A percentile compares a stretch with the other conserved stretches of the same genome.
These are phyloP conservation scores for Cordyceps tenuipes DNA, from an alignment of 2,329 filamentous ascomycete species.

Conservation along the genomic window DNA sequence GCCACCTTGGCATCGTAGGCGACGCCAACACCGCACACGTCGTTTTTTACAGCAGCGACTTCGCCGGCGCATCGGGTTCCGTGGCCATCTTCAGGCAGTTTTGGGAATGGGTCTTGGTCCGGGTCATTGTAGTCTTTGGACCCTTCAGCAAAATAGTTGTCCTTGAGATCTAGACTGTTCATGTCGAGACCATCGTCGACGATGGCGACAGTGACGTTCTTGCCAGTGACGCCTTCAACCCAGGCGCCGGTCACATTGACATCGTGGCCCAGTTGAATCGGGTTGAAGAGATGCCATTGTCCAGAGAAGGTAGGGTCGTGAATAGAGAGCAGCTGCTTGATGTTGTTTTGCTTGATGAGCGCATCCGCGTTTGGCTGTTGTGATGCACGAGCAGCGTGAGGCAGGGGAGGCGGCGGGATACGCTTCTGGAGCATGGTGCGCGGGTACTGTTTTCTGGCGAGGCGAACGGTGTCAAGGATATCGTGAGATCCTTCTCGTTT, in stretches of 20 bases:
- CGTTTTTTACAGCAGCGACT: constrained; percentile 82
- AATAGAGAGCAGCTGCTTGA: constrained; percentile 65
- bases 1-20: constrained; percentile 88
- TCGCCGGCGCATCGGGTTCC: constrained; percentile 94
- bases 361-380: constrained; percentile 29
- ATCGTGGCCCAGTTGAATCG: constrained; percentile 73
- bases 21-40: constrained; percentile 91
- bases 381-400: constrained; percentile 14
- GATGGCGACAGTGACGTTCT: constrained; percentile 83
- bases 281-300: constrained; percentile 94
- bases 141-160: constrained; percentile 86
- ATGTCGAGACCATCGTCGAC: constrained; percentile 96
- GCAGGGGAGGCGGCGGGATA: constrained; percentile 32
- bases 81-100: constrained; percentile 77
- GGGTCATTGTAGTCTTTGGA: constrained; percentile 97
- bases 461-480: constrained; percentile 64
- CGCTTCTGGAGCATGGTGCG: constrained; percentile 47
- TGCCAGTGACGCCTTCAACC: constrained; percentile 82
- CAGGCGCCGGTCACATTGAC: constrained; percentile 94
- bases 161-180: constrained; percentile 84
- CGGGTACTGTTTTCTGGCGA: constrained; percentile 64
- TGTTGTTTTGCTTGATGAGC: constrained; percentile 47
- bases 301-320: constrained; percentile 83
- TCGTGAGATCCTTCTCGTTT: constrained; percentile 46
- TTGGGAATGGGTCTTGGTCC: constrained; percentile 66